A percentile compares a stretch with the other conserved stretches of the same genome.
Evolutionary conservation across 805 yeast species (phyloP).

Genomic region (Sugiyamaella americana): DNA sequence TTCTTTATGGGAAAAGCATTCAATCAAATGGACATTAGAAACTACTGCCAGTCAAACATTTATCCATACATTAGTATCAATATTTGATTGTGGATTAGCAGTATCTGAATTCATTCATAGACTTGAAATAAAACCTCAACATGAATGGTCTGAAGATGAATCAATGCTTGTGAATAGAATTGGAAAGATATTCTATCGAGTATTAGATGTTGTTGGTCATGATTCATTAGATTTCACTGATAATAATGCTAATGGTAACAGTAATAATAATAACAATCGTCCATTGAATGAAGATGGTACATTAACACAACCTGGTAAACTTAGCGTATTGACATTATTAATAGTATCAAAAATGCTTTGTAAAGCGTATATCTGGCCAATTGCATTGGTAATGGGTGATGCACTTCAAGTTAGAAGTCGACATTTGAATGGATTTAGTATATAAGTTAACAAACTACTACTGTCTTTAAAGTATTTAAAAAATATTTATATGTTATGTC

Average conservation of each 20-base stretch:
- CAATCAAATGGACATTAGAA: conserved; percentile 27
- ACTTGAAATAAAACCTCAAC: conserved; percentile 16
- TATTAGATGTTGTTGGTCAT: conserved; percentile 22
- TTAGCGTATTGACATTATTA: conserved; percentile 19
- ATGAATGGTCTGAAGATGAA: conserved; percentile 21
- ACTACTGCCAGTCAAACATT: conserved; percentile 31
- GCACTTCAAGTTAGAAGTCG: conserved; percentile 19
- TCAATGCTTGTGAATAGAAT: conserved; percentile 17
- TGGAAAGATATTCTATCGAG: conserved; percentile 22
- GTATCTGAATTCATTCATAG: conserved; percentile 30
- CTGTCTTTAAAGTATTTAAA: no score
- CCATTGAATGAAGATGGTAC: conserved; percentile 10
- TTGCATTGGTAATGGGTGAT: conserved; percentile 23
- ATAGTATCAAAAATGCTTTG: conserved; percentile 20
- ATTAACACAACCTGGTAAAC: conserved; percentile 8
- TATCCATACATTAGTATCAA: conserved; percentile 31
- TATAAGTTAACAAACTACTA: no score
- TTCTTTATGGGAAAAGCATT: conserved; percentile 35
- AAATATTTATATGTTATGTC: no score
- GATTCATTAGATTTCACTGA: conserved; percentile 13
- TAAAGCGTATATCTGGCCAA: conserved; percentile 24
- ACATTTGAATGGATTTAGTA: conserved; percentile 12
- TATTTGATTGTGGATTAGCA: conserved; percentile 34
- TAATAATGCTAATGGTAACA: conserved; percentile 1
- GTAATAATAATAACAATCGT: not conserved